These are phyloP conservation scores for Tylopilus sp. DNA, from an alignment of 768 basidiomycete species.

Conservation along the genomic window DNA sequence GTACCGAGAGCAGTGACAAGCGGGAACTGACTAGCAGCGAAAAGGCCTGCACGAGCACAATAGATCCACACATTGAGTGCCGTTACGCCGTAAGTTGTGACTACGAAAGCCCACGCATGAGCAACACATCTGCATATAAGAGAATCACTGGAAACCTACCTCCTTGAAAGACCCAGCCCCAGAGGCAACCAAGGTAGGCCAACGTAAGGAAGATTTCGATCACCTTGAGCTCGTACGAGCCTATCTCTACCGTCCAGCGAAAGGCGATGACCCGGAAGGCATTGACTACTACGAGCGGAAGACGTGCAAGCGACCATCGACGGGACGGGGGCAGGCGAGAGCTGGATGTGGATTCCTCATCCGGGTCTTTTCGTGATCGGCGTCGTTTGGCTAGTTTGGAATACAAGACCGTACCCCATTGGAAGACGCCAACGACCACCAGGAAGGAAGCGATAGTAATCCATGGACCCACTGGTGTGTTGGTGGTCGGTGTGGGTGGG, in stretches of 20 bases:
- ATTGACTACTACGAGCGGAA: conserved; percentile 38
- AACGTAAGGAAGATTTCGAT: conserved; percentile 46
- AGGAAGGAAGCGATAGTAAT: conserved; percentile 14
- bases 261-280: conserved; percentile 49
- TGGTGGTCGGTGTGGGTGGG: not conserved
- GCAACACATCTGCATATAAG: not conserved
- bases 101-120: conserved; percentile 5
- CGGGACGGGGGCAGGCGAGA: not conserved
- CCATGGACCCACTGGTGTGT: conserved; percentile 16
- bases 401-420: conserved; percentile 25
- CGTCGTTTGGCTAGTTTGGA: conserved; percentile 15
- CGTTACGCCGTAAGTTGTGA: not conserved
- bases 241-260: conserved; percentile 46
- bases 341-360: conserved; percentile 17
- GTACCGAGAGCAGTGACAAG: conserved; percentile 45
- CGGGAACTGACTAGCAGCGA: conserved; percentile 39
- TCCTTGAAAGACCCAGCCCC: conserved; percentile 43
- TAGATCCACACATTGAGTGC: conserved; percentile 20
- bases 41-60: conserved; percentile 27
- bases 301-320: conserved; percentile 37
- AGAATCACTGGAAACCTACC: conserved; percentile 33
- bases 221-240: conserved; percentile 37
- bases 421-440: conserved; percentile 18
- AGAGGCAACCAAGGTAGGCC: conserved; percentile 43
- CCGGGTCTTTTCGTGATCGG: not conserved